Evolutionary conservation across 371 early-diverging fungal genomes (phyloP).

Genomic region (Apophysomyces variabilis): DNA sequence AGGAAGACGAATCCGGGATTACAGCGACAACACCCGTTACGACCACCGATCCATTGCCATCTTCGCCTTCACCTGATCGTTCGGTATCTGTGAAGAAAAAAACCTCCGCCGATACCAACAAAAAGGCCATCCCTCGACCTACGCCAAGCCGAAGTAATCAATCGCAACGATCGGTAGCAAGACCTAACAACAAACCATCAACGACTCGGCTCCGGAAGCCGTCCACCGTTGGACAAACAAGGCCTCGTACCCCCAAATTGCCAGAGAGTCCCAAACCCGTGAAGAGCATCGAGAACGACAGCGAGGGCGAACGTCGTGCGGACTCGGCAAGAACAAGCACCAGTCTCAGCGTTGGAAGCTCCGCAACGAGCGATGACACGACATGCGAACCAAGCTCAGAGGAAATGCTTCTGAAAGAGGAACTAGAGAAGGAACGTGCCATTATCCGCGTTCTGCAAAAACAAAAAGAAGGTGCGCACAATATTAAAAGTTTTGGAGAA

Average conservation of each 20-base stretch:
- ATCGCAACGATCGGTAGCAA: neutral
- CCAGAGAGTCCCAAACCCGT: neutral
- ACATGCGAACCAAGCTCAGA: neutral
- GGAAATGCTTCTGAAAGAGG: conserved; percentile 23
- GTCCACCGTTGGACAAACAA: conserved; percentile 12
- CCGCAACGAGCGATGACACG: conserved; percentile 3
- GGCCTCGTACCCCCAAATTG: neutral
- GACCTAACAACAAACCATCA: neutral
- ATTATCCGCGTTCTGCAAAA: conserved; percentile 39
- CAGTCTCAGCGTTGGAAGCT: conserved; percentile 3
- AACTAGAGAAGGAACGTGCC: conserved; percentile 39
- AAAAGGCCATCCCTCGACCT: conserved; percentile 2
- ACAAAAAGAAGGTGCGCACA: conserved; percentile 48
- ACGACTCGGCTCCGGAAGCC: conserved; percentile 22
- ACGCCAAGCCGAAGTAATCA: conserved; percentile 1
- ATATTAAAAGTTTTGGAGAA: too few relatives aligned
- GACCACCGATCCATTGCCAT: neutral
- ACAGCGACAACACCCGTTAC: conserved; percentile 12
- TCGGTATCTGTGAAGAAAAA: neutral
- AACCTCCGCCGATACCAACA: neutral
- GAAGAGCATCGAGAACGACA: neutral
- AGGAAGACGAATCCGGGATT: neutral
- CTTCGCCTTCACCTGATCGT: neutral
- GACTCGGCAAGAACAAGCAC: neutral
- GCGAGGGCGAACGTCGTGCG: neutral